Evolutionary conservation across 2,329 filamentous ascomycete genomes (phyloP), one percentile per base, ranked within the genome.

Genomic region (Colletotrichum cereale): DNA sequence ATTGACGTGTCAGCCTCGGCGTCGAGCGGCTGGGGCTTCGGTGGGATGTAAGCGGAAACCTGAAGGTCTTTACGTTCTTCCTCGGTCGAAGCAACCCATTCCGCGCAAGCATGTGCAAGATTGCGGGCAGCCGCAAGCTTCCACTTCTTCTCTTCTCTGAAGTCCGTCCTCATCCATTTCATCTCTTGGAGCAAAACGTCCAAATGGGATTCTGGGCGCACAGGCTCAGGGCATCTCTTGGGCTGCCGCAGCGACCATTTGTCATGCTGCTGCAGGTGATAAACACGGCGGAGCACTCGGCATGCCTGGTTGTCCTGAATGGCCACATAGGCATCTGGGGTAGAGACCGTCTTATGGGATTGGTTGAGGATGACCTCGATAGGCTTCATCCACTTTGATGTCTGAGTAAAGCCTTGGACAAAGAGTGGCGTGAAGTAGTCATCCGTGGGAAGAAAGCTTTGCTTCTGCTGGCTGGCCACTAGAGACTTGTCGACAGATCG

Each of bases 151-250:
- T 98, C 96, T 81, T 98, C 94, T 62, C 93, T 89, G 78, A 98
- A 98, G 81, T 99, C 96, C 2, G 95, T 98, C 62, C 95, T 90
- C 94, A 99, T 97, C 96, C 96, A 98, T 80, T 95, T 97, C 89
- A 96, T 94, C 83, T 99, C 95, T 75, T 95, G 89, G 40, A 99
- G 84, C 66, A 98, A 81, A 63, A 96, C 88, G 82, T 99, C 96
- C 89, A 92, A 93, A 75, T 98, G 96, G 2, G 92, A 91, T 1
- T 89, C 87, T 24, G 91, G 92, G 47, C 94, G 89, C 5, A 89
- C 86, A 5, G 96, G 95, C 80, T 99, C 96, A 2, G 91, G 87
- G 48, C 91, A 93, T 67, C 95, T 92, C 78, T 97, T 94, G 53
- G 95, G 90, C 78, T 99, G 96, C 63, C 96, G 89, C 57, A 99